These are phyloP conservation scores for Fusarium sp. DNA, from an alignment of 2,329 filamentous ascomycete species.

Conservation along the genomic window DNA sequence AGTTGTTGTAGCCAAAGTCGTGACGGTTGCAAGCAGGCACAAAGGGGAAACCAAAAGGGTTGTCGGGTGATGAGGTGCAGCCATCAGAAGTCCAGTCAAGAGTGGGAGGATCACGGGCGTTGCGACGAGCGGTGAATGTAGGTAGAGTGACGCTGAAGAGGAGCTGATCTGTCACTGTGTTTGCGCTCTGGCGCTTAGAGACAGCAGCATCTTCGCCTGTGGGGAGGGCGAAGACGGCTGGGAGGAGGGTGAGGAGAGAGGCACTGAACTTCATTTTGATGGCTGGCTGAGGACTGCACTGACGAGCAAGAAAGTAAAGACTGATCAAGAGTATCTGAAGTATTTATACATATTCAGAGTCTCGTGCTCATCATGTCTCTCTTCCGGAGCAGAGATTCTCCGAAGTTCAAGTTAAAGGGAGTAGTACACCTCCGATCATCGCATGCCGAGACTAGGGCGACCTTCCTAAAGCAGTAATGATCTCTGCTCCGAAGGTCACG, in stretches of 20 bases:
- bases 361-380: too few relatives aligned
- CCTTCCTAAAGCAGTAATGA: slow-evolving; percentile 30
- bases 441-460: neutral
- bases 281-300: neutral
- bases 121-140: slow-evolving; percentile 52
- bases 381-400: neutral
- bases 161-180: slow-evolving; percentile 54
- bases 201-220: slow-evolving; percentile 4
- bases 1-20: slow-evolving; percentile 66
- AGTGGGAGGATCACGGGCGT: slow-evolving; percentile 48
- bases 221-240: slow-evolving; percentile 39
- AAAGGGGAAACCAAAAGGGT: slow-evolving; percentile 55
- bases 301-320: neutral
- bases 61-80: slow-evolving; percentile 54
- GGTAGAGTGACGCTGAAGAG: slow-evolving; percentile 55
- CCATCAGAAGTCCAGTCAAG: slow-evolving; percentile 54
- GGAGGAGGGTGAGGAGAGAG: slow-evolving; percentile 34
- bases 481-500: slow-evolving; percentile 21
- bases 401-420: neutral
- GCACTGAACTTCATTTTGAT: slow-evolving; percentile 45
- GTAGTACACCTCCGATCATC: neutral
- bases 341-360: slow-evolving; percentile 17
- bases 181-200: slow-evolving; percentile 34
- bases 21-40: slow-evolving; percentile 59
- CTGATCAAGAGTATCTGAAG: too few relatives aligned